Evolutionary conservation across 495 filamentous ascomycete genomes (phyloP).

Genomic region (Penicillium egyptiacum): DNA sequence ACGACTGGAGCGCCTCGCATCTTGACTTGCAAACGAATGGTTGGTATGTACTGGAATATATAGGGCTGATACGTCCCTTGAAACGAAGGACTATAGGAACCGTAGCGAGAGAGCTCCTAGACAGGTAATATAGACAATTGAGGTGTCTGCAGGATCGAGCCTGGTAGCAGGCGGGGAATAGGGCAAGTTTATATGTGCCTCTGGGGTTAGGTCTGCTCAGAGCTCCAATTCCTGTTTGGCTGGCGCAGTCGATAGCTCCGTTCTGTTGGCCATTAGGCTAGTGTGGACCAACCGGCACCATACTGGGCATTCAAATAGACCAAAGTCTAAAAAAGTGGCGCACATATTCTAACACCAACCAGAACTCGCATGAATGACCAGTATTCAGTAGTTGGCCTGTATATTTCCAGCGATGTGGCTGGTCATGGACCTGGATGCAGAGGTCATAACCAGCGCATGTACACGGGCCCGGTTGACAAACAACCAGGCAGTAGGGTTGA

Average conservation of each 20-base stretch:
- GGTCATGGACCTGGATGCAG: conserved; percentile 16
- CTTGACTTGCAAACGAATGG: conserved; percentile 18
- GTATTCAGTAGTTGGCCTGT: conserved; percentile 9
- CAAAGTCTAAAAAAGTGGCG: conserved; percentile 14
- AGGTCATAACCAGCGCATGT: conserved; percentile 17
- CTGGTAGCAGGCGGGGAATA: not conserved
- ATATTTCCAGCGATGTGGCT: conserved; percentile 12
- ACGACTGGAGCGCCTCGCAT: conserved; percentile 24
- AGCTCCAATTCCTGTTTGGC: not conserved
- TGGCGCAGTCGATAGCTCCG: conserved; percentile 1
- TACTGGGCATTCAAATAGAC: conserved; percentile 15
- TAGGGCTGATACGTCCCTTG: conserved; percentile 6
- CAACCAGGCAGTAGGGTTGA: conserved; percentile 14
- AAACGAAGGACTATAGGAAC: conserved; percentile 26
- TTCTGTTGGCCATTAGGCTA: conserved; percentile 5
- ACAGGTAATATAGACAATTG: conserved; percentile 4
- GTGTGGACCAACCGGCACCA: conserved; percentile 13
- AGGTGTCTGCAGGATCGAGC: not conserved
- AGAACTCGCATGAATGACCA: conserved; percentile 9
- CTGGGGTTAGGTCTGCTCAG: not conserved
- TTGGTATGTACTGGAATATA: conserved; percentile 1
- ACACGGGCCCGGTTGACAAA: conserved; percentile 20
- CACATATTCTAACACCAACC: conserved; percentile 15
- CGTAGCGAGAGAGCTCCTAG: conserved; percentile 33
- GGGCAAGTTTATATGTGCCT: conserved; percentile 4